These are phyloP conservation scores for Lavandula angustifolia DNA, from an alignment of 257 asterid species.

Conservation along the genomic window DNA sequence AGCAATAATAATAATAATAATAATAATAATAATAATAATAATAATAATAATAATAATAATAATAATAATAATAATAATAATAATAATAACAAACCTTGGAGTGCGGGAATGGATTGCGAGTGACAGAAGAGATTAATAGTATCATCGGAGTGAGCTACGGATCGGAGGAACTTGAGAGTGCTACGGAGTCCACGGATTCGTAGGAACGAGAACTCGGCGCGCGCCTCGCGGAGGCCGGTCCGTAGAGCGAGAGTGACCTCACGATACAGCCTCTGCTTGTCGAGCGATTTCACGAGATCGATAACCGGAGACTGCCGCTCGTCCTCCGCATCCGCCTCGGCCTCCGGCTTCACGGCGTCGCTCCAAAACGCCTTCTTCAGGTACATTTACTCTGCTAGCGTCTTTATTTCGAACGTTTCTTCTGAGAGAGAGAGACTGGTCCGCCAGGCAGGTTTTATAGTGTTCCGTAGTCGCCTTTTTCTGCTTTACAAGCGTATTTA, in stretches of 20 bases:
- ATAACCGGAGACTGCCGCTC: constrained; percentile 59
- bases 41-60: not conserved
- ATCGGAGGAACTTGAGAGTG: constrained; percentile 84
- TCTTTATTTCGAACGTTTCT: not conserved
- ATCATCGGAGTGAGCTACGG: constrained; percentile 73
- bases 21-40: not conserved
- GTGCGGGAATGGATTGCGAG: constrained; percentile 76
- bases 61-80: not conserved
- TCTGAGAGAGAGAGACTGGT: not conserved
- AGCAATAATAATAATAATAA: not conserved
- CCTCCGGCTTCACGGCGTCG: constrained; percentile 43
- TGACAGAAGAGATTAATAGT: constrained; percentile 71
- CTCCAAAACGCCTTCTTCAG: constrained; percentile 91
- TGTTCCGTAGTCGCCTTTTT: too few relatives aligned
- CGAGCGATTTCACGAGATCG: constrained; percentile 80
- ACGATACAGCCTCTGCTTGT: constrained; percentile 69
- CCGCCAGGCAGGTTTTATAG: not conserved
- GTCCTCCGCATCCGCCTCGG: constrained; percentile 43
- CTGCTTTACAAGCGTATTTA: too few relatives aligned
- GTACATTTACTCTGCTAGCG: constrained; percentile 43
- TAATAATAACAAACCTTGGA: constrained; percentile 54
- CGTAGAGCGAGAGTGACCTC: constrained; percentile 94
- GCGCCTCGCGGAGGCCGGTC: constrained; percentile 76
- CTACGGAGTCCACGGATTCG: constrained; percentile 77
- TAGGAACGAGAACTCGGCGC: constrained; percentile 93